A percentile compares a stretch with the other conserved stretches of the same genome.
Conservation (phyloP, 768 basidiomycete genomes). For the Russula brevipes region DNA sequence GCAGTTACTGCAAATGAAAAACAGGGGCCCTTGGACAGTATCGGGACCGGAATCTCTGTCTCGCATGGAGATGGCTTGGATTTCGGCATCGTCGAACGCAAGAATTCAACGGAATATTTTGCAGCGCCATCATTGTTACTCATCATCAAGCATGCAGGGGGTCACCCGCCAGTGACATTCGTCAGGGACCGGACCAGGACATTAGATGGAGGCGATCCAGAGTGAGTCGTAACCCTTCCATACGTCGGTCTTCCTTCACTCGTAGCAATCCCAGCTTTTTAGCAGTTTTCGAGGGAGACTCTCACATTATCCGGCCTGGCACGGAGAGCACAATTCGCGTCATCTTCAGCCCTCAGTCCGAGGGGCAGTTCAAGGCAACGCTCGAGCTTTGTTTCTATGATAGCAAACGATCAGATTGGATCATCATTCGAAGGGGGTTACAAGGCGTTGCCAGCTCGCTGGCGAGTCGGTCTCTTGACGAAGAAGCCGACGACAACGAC, state of each 20-base stretch:
- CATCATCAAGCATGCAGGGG: conserved; percentile 20
- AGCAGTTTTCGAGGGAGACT: background rate
- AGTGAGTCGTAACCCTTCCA: conserved; percentile 1
- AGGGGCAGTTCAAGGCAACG: conserved; percentile 11
- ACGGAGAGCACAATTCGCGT: conserved; percentile 4
- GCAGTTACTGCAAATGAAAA: background rate
- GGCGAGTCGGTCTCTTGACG: background rate
- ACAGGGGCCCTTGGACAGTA: conserved; percentile 36
- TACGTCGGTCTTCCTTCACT: background rate
- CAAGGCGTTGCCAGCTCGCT: conserved; percentile 11
- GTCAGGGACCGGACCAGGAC: conserved; percentile 1
- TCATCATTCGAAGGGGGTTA: background rate
- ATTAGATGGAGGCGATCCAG: conserved; percentile 1
- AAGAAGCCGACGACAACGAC: background rate
- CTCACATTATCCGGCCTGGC: background rate
- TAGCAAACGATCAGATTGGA: background rate
- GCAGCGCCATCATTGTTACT: conserved; percentile 3
- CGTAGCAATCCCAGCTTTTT: conserved; percentile 8
- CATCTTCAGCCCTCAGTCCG: conserved; percentile 15
- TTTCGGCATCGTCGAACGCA: conserved; percentile 46
- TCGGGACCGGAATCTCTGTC: conserved; percentile 42
- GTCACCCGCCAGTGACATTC: conserved; percentile 12
- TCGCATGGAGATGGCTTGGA: conserved; percentile 37
- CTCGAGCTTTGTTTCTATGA: conserved; percentile 14
- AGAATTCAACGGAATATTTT: conserved; percentile 27